phyloP scores from a whole-genome alignment of 345 rosid genomes.

The Brassica nigra region DNA sequence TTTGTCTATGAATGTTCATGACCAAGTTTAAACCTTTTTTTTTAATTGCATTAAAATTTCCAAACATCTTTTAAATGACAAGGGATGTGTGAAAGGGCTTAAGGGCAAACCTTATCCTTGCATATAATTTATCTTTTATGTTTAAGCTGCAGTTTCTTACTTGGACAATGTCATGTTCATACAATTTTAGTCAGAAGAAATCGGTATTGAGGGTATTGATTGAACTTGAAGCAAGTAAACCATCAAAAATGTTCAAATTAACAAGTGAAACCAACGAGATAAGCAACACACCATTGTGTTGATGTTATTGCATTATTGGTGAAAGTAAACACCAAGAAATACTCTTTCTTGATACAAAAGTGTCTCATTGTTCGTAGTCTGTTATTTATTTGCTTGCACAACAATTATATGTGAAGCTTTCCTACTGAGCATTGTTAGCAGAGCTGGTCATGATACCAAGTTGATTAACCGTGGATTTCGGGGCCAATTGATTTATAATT shows the following conservation, averaged over 20 bases:
- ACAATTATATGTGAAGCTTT: neutral
- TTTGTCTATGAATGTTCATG: neutral
- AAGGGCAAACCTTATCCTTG: neutral
- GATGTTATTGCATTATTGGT: constrained; percentile 46
- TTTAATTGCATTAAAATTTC: neutral
- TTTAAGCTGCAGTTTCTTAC: neutral
- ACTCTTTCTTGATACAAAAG: neutral
- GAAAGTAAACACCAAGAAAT: constrained; percentile 18
- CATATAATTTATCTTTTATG: neutral
- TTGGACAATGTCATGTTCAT: neutral
- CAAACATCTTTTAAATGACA: neutral
- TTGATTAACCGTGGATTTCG: no score
- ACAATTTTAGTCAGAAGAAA: neutral
- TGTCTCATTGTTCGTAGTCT: constrained; percentile 7
- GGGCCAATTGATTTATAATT: no score
- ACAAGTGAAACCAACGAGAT: neutral
- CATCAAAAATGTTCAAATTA: neutral
- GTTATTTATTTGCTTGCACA: neutral
- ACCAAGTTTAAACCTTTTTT: neutral
- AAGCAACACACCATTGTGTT: neutral
- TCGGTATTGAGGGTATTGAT: constrained; percentile 53
- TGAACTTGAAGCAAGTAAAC: neutral
- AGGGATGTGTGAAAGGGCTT: neutral
- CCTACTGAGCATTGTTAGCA: neutral
- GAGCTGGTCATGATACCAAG: no score